These are phyloP conservation scores for Knufia fluminis DNA, from an alignment of 2,329 filamentous ascomycete species.

Conservation along the genomic window DNA sequence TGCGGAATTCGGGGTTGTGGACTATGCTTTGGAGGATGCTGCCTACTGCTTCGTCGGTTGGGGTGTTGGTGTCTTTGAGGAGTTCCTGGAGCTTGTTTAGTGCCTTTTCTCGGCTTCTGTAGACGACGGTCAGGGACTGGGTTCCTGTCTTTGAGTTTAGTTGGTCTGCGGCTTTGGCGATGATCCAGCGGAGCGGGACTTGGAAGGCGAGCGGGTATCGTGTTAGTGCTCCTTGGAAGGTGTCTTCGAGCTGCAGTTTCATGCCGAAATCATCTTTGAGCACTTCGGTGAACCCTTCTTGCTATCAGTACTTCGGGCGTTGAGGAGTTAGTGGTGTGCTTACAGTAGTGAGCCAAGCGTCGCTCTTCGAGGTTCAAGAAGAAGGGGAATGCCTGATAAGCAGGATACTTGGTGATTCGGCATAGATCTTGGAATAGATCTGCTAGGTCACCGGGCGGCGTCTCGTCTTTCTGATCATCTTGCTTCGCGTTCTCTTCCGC, in stretches of 20 bases:
- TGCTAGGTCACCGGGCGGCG: background rate
- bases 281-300: constrained; percentile 2
- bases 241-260: constrained; percentile 3
- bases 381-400: constrained; percentile 1
- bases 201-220: background rate
- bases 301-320: background rate
- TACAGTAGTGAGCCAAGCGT: constrained; percentile 1
- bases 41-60: constrained; percentile 1
- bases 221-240: constrained; percentile 2
- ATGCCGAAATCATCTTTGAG: constrained; percentile 6
- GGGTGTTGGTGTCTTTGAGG: background rate
- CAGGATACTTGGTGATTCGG: constrained; percentile 1
- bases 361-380: background rate
- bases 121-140: background rate
- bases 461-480: background rate
- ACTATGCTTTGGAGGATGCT: constrained; percentile 1
- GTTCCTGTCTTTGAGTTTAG: background rate
- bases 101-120: background rate
- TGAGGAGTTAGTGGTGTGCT: background rate
- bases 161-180: constrained; percentile 1
- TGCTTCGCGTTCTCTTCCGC: background rate
- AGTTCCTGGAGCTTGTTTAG: background rate
- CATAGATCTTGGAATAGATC: background rate
- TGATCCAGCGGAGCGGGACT: background rate
- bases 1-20: background rate